phyloP scores from a whole-genome alignment of 441 rosid genomes.

The Kokia cookei region DNA sequence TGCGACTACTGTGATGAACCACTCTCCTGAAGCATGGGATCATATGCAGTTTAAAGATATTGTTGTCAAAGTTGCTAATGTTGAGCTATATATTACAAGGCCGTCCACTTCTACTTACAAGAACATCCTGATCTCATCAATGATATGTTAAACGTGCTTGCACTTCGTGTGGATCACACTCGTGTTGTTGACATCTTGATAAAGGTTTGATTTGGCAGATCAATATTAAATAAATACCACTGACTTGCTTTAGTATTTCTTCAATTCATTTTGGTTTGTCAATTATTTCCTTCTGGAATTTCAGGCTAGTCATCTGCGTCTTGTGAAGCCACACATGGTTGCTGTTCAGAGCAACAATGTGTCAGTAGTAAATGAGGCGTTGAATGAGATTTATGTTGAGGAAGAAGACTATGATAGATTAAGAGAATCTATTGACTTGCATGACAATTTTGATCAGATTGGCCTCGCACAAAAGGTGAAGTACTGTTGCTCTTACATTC shows the following conservation, averaged over 20 bases:
- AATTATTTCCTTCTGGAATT: not conserved
- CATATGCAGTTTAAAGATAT: too few relatives aligned
- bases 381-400: constrained; percentile 82
- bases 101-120: constrained; percentile 42
- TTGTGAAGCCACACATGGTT: constrained; percentile 93
- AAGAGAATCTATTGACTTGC: constrained; percentile 83
- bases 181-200: constrained; percentile 60
- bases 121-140: too few relatives aligned
- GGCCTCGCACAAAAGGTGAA: constrained; percentile 84
- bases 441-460: constrained; percentile 81
- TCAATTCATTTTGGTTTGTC: constrained; percentile 5
- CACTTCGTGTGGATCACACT: too few relatives aligned
- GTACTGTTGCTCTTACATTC: not conserved
- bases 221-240: not conserved
- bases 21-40: too few relatives aligned
- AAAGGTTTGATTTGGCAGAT: constrained; percentile 46
- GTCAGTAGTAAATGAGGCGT: constrained; percentile 88
- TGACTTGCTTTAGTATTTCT: not conserved
- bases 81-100: constrained; percentile 86
- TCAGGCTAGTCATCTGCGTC: constrained; percentile 93
- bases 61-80: too few relatives aligned
- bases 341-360: constrained; percentile 96
- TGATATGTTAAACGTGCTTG: too few relatives aligned
- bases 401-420: constrained; percentile 95
- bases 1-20: too few relatives aligned